Evolutionary conservation across 1,284 basidiomycete species (phyloP), one percentile per base, ranked within the genome.

Genomic region (Fomitopsis betulina): DNA sequence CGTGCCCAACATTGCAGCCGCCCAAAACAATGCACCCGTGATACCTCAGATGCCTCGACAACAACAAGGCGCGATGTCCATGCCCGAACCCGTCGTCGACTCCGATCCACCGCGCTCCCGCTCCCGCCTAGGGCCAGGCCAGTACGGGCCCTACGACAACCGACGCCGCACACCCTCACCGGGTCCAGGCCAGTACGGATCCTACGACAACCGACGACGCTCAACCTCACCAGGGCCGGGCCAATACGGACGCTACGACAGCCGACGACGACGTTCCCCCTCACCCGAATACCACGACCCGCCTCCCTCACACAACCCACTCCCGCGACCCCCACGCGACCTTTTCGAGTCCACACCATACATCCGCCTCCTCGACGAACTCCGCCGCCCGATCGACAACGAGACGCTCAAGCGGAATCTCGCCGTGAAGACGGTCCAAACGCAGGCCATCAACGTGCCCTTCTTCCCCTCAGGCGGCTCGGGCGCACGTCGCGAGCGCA

Each of bases 121-220:
- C 8, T 58, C 58, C 5, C 56, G 27, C 4, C 59, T 65, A 8
- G 60, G 56, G 0, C 66, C 64, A 10, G 65, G 66, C 1, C 66
- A 65, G 57, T 67, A 67, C 52, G 66, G 64, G 3, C 63, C 61
- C 12, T 51, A 54, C 23, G 50, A 49, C 17, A 27, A 2, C 9
- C 32, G 38, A n/a, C n/a, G n/a, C n/a, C n/a, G n/a, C n/a, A n/a
- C n/a, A n/a, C n/a, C n/a, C n/a, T n/a, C n/a, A n/a, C n/a, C n/a
- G n/a, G 60, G 56, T 0, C 66, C 64, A 10, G 65, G 66, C 1
- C 66, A 65, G 57, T 67, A 67, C 52, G 66, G 64, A 2, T 62
- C 61, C 12, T 51, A 54, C 23, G 50, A 49, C 17, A 27, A 2
- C 9, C 32, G 38, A n/a, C n/a, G n/a, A n/a, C n/a, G n/a, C n/a